These are phyloP conservation scores for Apophysomyces trapeziformis DNA, from an alignment of 371 early-diverging fungal genomes.

Conservation along the genomic window DNA sequence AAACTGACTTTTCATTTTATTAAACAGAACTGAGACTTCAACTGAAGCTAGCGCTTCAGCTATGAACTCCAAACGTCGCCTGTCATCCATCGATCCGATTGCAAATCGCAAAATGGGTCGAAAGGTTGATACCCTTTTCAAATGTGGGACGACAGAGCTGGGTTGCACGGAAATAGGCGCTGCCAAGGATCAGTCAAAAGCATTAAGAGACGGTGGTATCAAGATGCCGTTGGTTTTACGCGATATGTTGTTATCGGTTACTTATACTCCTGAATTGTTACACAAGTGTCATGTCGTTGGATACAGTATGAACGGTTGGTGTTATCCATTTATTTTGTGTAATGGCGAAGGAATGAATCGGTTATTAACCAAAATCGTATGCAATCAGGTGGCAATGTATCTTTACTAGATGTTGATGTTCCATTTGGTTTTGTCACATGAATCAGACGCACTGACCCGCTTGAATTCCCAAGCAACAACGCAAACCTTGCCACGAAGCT, in stretches of 20 bases:
- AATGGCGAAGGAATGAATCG: neutral
- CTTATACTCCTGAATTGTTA: neutral
- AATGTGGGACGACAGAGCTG: neutral
- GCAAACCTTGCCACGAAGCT: neutral
- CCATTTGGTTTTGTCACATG: neutral
- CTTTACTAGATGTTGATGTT: neutral
- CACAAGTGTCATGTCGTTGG: neutral
- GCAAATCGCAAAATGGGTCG: neutral
- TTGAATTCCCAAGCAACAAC: neutral
- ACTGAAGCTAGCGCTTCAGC: too few relatives aligned
- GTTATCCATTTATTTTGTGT: neutral
- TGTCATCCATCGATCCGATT: neutral
- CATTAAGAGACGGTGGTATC: neutral
- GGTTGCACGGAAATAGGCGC: neutral
- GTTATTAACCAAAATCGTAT: neutral
- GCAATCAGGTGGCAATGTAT: neutral
- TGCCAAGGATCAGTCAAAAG: neutral
- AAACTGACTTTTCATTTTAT: neutral
- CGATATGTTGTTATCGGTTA: neutral
- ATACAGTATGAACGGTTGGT: slow-evolving; percentile 5
- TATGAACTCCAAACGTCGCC: too few relatives aligned
- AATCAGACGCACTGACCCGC: slow-evolving; percentile 1
- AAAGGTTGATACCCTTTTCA: neutral
- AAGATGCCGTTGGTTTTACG: neutral
- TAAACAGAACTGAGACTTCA: neutral